These are phyloP conservation scores for Ophiosphaerella narmari DNA, from an alignment of 2,329 filamentous ascomycete species.

Conservation along the genomic window DNA sequence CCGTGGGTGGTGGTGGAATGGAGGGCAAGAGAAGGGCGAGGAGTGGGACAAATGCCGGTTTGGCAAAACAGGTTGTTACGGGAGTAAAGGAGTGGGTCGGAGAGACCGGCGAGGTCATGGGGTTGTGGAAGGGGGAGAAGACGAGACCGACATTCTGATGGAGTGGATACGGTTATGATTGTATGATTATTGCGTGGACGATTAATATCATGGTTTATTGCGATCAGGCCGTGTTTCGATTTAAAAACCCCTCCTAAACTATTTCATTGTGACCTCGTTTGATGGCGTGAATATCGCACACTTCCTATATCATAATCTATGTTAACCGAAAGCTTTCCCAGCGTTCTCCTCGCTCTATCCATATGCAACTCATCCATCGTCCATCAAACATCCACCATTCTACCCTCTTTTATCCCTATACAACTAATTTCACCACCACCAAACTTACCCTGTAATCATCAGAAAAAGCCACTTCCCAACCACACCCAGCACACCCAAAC, in stretches of 20 bases:
- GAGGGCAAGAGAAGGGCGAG: slow-evolving; percentile 48
- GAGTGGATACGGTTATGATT: slow-evolving; percentile 7
- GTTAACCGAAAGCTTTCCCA: too few species aligned
- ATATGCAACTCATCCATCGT: too few species aligned
- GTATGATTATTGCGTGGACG: slow-evolving; percentile 11
- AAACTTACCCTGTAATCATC: background rate
- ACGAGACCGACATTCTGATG: slow-evolving; percentile 51
- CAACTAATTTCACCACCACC: too few species aligned
- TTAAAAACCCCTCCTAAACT: too few species aligned
- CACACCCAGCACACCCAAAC: slow-evolving; percentile 21
- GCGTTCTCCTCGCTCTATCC: too few species aligned
- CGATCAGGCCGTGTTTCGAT: too few species aligned
- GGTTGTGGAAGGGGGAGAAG: slow-evolving; percentile 64
- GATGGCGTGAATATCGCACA: too few species aligned
- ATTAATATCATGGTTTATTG: too few species aligned
- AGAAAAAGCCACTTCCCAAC: slow-evolving; percentile 25
- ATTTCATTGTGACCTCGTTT: too few species aligned
- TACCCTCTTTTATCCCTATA: too few species aligned
- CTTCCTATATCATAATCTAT: too few species aligned
- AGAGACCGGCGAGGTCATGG: slow-evolving; percentile 64
- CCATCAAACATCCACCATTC: too few species aligned
- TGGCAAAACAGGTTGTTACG: slow-evolving; percentile 63
- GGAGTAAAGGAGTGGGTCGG: slow-evolving; percentile 69
- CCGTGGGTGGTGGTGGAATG: slow-evolving; percentile 23
- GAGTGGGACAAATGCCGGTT: slow-evolving; percentile 58